Conservation (phyloP, 2,329 filamentous ascomycete genomes). For the Harringtonia lauricola region DNA sequence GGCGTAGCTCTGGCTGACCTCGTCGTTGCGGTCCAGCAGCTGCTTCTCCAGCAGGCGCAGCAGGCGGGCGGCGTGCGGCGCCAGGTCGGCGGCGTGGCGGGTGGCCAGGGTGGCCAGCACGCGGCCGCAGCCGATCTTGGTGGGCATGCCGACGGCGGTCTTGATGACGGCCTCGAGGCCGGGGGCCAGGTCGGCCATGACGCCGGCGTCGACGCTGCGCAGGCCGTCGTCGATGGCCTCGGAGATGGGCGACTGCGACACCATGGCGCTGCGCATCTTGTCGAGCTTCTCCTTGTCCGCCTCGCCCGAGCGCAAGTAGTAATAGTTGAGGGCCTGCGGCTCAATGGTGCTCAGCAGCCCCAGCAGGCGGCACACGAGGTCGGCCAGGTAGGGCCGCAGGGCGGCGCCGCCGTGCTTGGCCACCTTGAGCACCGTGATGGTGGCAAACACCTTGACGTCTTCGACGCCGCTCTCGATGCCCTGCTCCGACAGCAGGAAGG, state of each 20-base stretch:
- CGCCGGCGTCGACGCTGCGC: conserved; percentile 65
- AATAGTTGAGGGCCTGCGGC: conserved; percentile 79
- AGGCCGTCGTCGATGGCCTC: conserved; percentile 86
- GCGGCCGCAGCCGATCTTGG: conserved; percentile 82
- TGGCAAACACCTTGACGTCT: conserved; percentile 77
- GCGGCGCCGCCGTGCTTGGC: conserved; percentile 79
- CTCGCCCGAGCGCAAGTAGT: conserved; percentile 82
- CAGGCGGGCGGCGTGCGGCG: conserved; percentile 63
- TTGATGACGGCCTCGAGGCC: conserved; percentile 72
- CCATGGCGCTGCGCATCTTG: conserved; percentile 68
- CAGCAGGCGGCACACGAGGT: conserved; percentile 71
- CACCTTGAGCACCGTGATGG: conserved; percentile 74
- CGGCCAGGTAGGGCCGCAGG: conserved; percentile 69
- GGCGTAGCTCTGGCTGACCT: conserved; percentile 83
- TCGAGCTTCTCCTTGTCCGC: conserved; percentile 85
- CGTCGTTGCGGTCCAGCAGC: conserved; percentile 84
- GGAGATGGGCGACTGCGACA: conserved; percentile 79
- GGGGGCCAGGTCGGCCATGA: conserved; percentile 65
- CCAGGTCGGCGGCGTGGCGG: conserved; percentile 63
- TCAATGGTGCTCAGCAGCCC: conserved; percentile 79
- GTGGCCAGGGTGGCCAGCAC: conserved; percentile 79
- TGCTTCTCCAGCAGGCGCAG: conserved; percentile 70
- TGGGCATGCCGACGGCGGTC: conserved; percentile 78
- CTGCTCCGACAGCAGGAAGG: conserved; percentile 80
- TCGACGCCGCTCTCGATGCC: conserved; percentile 82